These are phyloP conservation scores for Tolypocladium album DNA, from an alignment of 2,329 filamentous ascomycete genomes.

Conservation along the genomic window DNA sequence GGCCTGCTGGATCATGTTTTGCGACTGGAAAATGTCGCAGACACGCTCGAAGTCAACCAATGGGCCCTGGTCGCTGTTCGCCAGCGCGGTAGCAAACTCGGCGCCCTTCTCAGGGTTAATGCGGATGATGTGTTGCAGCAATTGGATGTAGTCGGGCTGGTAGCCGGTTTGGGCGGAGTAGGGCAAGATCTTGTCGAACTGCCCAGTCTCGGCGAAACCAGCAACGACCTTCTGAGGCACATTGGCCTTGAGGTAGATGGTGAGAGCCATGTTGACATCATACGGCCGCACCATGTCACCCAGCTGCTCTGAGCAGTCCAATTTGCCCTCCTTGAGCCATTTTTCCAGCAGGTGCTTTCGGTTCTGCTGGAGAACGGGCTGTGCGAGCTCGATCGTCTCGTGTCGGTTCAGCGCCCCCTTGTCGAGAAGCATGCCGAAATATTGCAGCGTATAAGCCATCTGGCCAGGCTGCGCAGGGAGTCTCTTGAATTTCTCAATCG, in stretches of 20 bases:
- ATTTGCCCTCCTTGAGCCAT: conserved; percentile 93
- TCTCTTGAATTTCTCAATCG: conserved; percentile 91
- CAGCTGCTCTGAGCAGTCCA: conserved; percentile 91
- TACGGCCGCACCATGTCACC: conserved; percentile 88
- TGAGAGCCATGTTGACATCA: conserved; percentile 77
- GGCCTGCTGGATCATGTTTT: conserved; percentile 94
- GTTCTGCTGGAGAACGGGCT: conserved; percentile 85
- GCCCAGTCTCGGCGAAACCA: conserved; percentile 86
- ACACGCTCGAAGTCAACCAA: conserved; percentile 89
- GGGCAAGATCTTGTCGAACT: conserved; percentile 92
- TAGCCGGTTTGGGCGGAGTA: conserved; percentile 81
- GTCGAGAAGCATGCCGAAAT: conserved; percentile 94
- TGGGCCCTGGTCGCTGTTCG: conserved; percentile 77
- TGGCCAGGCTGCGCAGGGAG: conserved; percentile 71
- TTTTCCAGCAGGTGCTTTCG: conserved; percentile 95
- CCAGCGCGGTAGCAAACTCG: conserved; percentile 88
- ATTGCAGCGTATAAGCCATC: conserved; percentile 90
- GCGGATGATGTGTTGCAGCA: conserved; percentile 86
- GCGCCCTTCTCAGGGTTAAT: conserved; percentile 88
- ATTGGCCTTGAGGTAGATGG: conserved; percentile 85
- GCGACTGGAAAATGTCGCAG: conserved; percentile 95
- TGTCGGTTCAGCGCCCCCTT: conserved; percentile 89
- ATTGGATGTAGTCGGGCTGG: conserved; percentile 86
- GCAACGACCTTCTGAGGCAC: conserved; percentile 90
- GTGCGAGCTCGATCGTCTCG: conserved; percentile 86